Evolutionary conservation across 2,329 filamentous ascomycete genomes (phyloP).

Genomic region (Triangularia setosa): DNA sequence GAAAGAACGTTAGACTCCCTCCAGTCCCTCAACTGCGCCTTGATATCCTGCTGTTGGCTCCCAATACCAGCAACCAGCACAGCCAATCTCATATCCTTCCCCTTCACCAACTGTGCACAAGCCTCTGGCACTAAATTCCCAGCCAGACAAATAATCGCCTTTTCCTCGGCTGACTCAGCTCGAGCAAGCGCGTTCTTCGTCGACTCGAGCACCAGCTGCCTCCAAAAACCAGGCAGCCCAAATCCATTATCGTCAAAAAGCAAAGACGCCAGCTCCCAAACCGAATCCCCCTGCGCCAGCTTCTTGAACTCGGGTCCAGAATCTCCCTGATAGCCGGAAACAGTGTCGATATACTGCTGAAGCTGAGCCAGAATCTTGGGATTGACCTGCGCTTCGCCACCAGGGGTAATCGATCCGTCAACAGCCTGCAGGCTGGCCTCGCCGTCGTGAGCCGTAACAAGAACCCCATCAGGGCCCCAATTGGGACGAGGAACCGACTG

Average conservation of each 20-base stretch:
- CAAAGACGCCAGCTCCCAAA: constrained; percentile 84
- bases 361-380: constrained; percentile 21
- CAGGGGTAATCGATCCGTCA: constrained; percentile 12
- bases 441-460: constrained; percentile 46
- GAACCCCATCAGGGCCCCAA: constrained; percentile 71
- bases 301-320: constrained; percentile 13
- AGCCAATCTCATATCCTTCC: constrained; percentile 77
- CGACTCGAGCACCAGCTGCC: constrained; percentile 59
- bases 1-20: constrained; percentile 75
- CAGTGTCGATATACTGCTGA: constrained; percentile 23
- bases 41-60: constrained; percentile 71
- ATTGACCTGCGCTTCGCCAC: constrained; percentile 16
- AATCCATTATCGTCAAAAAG: constrained; percentile 71
- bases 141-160: constrained; percentile 75
- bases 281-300: constrained; percentile 56
- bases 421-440: constrained; percentile 29
- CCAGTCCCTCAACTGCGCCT: constrained; percentile 80
- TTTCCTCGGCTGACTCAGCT: constrained; percentile 69
- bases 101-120: constrained; percentile 71
- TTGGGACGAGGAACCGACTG: constrained; percentile 64
- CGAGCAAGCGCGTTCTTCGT: constrained; percentile 53
- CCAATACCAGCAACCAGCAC: constrained; percentile 81
- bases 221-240: constrained; percentile 63
- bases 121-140: constrained; percentile 77
- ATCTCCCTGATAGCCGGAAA: constrained; percentile 12